Percentiles rank a stretch among this genome's conserved stretches.
Evolutionary conservation across 345 rosid genomes (phyloP).

Genomic region (Bruguiera parviflora): DNA sequence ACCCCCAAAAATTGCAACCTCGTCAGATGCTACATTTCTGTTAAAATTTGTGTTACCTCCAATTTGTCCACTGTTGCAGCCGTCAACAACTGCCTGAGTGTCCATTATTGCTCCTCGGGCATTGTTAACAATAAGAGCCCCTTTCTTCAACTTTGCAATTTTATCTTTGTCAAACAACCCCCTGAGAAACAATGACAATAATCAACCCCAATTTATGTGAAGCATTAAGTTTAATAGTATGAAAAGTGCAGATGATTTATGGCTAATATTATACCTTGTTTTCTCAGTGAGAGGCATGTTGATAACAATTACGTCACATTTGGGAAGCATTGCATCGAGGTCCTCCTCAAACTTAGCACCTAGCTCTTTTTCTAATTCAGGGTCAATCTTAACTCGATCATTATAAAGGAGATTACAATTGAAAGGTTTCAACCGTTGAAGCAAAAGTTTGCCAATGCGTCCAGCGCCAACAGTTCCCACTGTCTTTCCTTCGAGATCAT

Average conservation of each 20-base stretch:
- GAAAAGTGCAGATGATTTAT: too few species aligned
- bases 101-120: slow-evolving; percentile 98
- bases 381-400: slow-evolving; percentile 73
- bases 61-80: slow-evolving; percentile 75
- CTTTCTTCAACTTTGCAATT: slow-evolving; percentile 84
- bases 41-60: slow-evolving; percentile 41
- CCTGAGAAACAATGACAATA: slow-evolving; percentile 28
- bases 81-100: slow-evolving; percentile 82
- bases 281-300: slow-evolving; percentile 88
- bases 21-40: neutral
- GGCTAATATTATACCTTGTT: slow-evolving; percentile 44
- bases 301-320: slow-evolving; percentile 79
- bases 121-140: slow-evolving; percentile 82
- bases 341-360: slow-evolving; percentile 84
- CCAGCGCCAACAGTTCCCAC: slow-evolving; percentile 93
- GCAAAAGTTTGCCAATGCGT: slow-evolving; percentile 79
- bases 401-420: slow-evolving; percentile 85
- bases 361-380: slow-evolving; percentile 56
- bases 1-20: neutral
- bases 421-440: slow-evolving; percentile 86
- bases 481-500: slow-evolving; percentile 95
- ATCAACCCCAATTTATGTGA: neutral
- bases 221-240: neutral
- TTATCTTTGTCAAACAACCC: slow-evolving; percentile 74
- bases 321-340: slow-evolving; percentile 74